These are phyloP conservation scores for Lodderomyces theae DNA, from an alignment of 1,139 yeast species.

Conservation along the genomic window DNA sequence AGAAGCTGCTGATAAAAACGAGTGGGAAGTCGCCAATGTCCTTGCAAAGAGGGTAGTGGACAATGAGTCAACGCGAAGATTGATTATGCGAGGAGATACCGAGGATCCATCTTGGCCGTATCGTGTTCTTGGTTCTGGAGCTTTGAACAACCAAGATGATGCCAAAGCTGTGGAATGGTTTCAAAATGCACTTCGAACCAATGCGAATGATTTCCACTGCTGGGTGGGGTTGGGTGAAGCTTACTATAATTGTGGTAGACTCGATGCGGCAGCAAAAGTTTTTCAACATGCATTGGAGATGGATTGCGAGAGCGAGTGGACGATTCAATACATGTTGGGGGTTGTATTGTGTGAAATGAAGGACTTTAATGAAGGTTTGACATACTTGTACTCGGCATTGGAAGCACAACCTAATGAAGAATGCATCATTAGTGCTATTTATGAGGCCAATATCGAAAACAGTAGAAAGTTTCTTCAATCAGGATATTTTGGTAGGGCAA, in stretches of 20 bases:
- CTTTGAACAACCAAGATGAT: constrained; percentile 69
- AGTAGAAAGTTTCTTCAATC: constrained; percentile 50
- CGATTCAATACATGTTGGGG: constrained; percentile 67
- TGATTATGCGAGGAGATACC: constrained; percentile 35
- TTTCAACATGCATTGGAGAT: constrained; percentile 62
- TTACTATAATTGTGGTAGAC: constrained; percentile 77
- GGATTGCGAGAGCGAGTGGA: constrained; percentile 43
- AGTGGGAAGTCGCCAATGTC: constrained; percentile 85
- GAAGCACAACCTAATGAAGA: constrained; percentile 46
- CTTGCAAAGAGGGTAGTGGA: constrained; percentile 62
- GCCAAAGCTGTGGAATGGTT: constrained; percentile 84
- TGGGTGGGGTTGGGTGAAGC: constrained; percentile 98
- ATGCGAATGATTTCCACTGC: constrained; percentile 66
- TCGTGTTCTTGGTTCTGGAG: constrained; percentile 77
- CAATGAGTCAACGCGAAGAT: constrained; percentile 58
- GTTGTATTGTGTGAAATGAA: constrained; percentile 49
- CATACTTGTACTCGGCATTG: constrained; percentile 37
- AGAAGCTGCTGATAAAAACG: constrained; percentile 60
- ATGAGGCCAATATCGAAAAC: constrained; percentile 55
- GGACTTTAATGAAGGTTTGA: constrained; percentile 37
- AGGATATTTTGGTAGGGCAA: constrained; percentile 66
- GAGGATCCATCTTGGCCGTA: constrained; percentile 74
- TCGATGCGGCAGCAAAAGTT: constrained; percentile 84
- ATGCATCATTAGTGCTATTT: constrained; percentile 56
- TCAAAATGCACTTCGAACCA: constrained; percentile 76